phyloP scores from a whole-genome alignment of 2,329 filamentous ascomycete genomes.

The Graphium sp. region DNA sequence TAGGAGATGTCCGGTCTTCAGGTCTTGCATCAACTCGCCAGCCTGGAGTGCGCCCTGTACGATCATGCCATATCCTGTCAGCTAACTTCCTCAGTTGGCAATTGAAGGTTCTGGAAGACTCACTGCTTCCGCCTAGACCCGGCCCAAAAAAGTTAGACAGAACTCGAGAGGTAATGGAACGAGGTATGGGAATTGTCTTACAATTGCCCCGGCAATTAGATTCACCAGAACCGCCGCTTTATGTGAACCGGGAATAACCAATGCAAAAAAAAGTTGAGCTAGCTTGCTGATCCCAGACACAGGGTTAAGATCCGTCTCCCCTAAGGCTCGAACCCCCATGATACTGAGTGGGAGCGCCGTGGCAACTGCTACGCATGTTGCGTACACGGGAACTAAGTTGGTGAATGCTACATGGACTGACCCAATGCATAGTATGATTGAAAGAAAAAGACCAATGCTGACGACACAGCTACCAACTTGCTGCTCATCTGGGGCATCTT shows the following conservation, averaged over 20 bases:
- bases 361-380: conserved; percentile 62
- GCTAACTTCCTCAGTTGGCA: no score
- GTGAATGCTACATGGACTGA: conserved; percentile 78
- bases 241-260: conserved; percentile 66
- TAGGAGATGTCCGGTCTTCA: conserved; percentile 88
- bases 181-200: conserved; percentile 10
- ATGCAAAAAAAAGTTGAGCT: conserved; percentile 85
- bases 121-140: conserved; percentile 25
- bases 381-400: conserved; percentile 59
- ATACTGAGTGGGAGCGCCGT: conserved; percentile 68
- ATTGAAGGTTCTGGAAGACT: conserved; percentile 5
- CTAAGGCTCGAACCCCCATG: conserved; percentile 52
- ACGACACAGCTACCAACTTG: conserved; percentile 60
- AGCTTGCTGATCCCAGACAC: conserved; percentile 95
- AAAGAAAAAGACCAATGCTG: conserved; percentile 55
- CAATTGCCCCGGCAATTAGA: conserved; percentile 76
- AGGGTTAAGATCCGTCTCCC: conserved; percentile 86
- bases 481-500: conserved; percentile 73
- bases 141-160: no score
- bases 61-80: no score
- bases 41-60: conserved; percentile 65
- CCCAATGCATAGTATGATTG: conserved; percentile 61
- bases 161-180: not conserved
- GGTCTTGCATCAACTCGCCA: conserved; percentile 89
- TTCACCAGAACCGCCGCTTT: conserved; percentile 89